Conservation (phyloP, 139 green algal species). For the Dunaliella sp. region DNA sequence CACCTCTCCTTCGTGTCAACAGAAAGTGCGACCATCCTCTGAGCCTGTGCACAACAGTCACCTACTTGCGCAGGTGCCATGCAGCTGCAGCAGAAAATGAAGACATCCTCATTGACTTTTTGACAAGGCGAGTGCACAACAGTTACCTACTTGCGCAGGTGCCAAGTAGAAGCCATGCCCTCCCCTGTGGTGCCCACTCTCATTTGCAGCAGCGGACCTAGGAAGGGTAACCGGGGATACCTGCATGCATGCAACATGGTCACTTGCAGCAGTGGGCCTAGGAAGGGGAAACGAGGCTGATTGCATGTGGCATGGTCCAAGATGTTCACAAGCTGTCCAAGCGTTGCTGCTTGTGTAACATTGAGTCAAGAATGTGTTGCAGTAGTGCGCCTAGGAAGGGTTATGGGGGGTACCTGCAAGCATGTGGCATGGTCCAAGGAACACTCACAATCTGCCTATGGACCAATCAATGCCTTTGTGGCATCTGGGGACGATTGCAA, state of each 20-base stretch:
- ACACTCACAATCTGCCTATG: no score
- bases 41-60: background rate
- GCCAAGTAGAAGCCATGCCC: slow-evolving; percentile 64
- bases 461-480: no score
- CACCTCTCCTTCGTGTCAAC: no score
- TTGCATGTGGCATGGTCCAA: background rate
- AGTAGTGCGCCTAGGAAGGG: no score
- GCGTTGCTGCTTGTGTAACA: background rate
- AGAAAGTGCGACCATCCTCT: background rate
- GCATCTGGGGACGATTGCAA: no score
- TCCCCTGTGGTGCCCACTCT: slow-evolving; percentile 57
- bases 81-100: background rate
- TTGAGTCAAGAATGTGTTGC: background rate
- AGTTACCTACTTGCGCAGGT: slow-evolving; percentile 36
- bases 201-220: slow-evolving; percentile 51
- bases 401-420: no score
- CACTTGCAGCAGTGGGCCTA: background rate
- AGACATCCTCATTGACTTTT: no score
- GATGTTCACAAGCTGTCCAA: background rate
- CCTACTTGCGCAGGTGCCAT: background rate
- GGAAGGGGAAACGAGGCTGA: background rate
- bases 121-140: background rate
- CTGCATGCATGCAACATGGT: background rate
- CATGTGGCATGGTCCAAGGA: no score
- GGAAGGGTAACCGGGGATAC: slow-evolving; percentile 54